Conservation (phyloP, 75 land plant species). For the Selaginella tamariscina region DNA sequence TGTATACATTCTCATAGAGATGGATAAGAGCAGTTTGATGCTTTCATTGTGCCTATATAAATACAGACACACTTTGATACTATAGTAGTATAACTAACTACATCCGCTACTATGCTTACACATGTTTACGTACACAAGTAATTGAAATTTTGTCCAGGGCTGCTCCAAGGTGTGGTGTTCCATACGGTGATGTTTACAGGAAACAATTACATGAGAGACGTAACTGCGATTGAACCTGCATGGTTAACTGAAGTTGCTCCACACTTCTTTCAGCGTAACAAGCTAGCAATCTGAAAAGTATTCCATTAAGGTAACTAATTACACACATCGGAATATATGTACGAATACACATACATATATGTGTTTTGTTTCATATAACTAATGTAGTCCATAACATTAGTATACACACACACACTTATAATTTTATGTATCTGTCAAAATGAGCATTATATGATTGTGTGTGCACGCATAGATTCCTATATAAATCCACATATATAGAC, state of each 20-base stretch:
- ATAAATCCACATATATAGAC: no score
- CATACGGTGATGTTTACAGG: constrained; percentile 74
- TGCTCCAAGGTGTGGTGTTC: constrained; percentile 91
- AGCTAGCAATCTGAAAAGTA: background rate
- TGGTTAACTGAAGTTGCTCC: constrained; percentile 82
- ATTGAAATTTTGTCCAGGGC: constrained; percentile 34
- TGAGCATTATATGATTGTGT: no score
- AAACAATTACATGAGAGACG: constrained; percentile 74
- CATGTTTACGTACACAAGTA: background rate
- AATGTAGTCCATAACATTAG: background rate
- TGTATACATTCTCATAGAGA: no score
- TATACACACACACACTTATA: no score
- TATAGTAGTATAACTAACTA: no score
- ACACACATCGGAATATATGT: background rate
- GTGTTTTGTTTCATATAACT: background rate
- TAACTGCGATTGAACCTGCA: constrained; percentile 62
- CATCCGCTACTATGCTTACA: no score
- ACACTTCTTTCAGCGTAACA: constrained; percentile 48
- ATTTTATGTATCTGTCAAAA: no score
- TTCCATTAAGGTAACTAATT: background rate
- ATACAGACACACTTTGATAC: no score
- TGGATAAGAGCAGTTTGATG: no score
- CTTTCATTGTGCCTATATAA: no score
- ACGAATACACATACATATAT: background rate
- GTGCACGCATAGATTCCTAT: no score